Base-by-base conservation (phyloP, 208 protist species). In the Trypanosoma congolense region DNA sequence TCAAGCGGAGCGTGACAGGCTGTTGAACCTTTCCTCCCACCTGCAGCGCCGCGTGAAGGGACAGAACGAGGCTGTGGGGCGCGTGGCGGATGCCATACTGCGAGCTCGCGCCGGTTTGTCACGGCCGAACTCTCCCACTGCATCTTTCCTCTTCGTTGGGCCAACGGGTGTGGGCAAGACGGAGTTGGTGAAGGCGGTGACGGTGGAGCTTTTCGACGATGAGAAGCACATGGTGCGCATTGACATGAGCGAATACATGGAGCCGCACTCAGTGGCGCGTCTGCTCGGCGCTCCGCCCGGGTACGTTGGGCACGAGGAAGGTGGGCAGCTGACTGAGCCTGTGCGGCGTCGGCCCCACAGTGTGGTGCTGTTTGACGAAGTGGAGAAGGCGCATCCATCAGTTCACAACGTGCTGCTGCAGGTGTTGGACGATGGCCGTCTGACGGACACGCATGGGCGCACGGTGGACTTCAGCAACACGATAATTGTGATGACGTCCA, bases 161-260 rank as follows among this genome's bases (percentile, higher is more conserved):
- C 80, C 90, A 40, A 96, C 93, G 14, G 96, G 93, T 52, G 70
- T 86, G 4, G 83, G 84, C 14, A 90, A 98, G 74, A 97, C 96
- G 3, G 89, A 97, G 49, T 62, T 98, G 2, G 84, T 86, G 30
- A 98, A 98, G 70, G 82, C 93, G 16, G 67, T 98, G 4, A 86
- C 92, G 6, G 35, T 46, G 14, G 69, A 95, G 48, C 73, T 98
- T 1, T 99, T 98, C 56, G 94, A 98, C 65, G 70, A 83, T 33
- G 96, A 98, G 28, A 80, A 92, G 12, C 55, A 89, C 41, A 94
- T 99, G 54, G 74, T 98, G 4, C 75, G 95, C 19, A 84, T 99
- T 26, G 96, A 99, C 78, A 98, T 98, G 95, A 84, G 62, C 51
- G 96, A 98, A 76, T 99, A 98, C 63, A 97, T 96, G 84, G 93